Percentiles rank a stretch among this genome's conserved stretches.
phyloP scores from a whole-genome alignment of 2,329 filamentous ascomycete genomes.

The Helminthosporium solani region DNA sequence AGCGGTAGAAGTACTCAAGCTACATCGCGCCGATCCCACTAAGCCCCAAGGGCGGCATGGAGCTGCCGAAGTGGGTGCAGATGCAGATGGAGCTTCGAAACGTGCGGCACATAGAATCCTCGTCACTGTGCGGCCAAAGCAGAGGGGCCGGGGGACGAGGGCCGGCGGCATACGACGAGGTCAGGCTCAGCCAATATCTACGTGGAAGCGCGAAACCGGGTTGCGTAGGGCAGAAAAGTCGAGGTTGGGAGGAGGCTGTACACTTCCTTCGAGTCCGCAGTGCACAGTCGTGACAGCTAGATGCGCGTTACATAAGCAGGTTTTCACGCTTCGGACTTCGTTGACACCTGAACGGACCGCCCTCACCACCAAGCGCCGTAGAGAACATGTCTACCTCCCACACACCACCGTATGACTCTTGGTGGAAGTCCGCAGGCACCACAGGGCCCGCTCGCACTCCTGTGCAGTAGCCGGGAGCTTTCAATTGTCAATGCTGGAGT shows the following conservation, averaged over 20 bases:
- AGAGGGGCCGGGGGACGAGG: conserved; percentile 19
- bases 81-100: conserved; percentile 22
- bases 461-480: too few relatives aligned
- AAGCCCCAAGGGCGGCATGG: conserved; percentile 17
- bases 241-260: too few relatives aligned
- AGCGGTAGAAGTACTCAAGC: conserved; percentile 16
- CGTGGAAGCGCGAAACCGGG: conserved; percentile 5
- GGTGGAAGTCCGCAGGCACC: too few relatives aligned
- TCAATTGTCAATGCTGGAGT: too few relatives aligned
- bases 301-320: conserved; percentile 3
- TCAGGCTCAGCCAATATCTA: conserved; percentile 3
- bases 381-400: too few relatives aligned
- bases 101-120: conserved; percentile 51
- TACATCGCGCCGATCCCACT: conserved; percentile 28
- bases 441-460: too few relatives aligned
- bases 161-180: conserved; percentile 29
- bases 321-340: neutral
- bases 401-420: too few relatives aligned
- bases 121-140: conserved; percentile 41
- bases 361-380: neutral
- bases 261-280: too few relatives aligned
- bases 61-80: conserved; percentile 14
- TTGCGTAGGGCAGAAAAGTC: conserved; percentile 1
- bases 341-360: neutral
- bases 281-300: neutral